phyloP scores from a whole-genome alignment of 305 asterid species.

The Solanum hybrid region DNA sequence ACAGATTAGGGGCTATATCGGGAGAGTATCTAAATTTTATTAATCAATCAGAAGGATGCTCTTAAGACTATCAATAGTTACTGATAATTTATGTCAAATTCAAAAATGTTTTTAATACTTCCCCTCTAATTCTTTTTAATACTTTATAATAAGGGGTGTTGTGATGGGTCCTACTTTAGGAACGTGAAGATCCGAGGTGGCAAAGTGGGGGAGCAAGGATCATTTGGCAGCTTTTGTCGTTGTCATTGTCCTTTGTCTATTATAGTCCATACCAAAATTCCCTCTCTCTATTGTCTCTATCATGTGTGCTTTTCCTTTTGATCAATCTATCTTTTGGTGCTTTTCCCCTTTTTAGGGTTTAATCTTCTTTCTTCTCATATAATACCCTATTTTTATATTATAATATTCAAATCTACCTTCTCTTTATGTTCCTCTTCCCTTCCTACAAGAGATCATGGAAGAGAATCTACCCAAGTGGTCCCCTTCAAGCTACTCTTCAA shows the following conservation, averaged over 20 bases:
- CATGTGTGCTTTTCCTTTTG: conserved; percentile 12
- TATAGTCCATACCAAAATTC: conserved; percentile 4
- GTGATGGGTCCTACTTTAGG: conserved; percentile 8
- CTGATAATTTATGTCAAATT: too few relatives aligned
- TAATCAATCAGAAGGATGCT: not conserved
- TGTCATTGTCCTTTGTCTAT: not conserved
- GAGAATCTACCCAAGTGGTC: not conserved
- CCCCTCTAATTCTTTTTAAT: too few relatives aligned
- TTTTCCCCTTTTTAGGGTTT: conserved; percentile 5
- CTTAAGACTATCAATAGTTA: not conserved
- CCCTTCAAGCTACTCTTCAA: not conserved
- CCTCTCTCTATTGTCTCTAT: not conserved
- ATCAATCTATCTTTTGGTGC: conserved; percentile 17
- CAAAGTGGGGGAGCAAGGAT: conserved; percentile 7
- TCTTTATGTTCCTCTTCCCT: not conserved
- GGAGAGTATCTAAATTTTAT: too few relatives aligned
- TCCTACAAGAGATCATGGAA: not conserved
- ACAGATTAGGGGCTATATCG: too few relatives aligned
- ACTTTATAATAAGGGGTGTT: not conserved
- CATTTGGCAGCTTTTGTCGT: conserved; percentile 2
- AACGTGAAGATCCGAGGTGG: conserved; percentile 6
- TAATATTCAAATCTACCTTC: not conserved
- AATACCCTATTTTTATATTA: not conserved
- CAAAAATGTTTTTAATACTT: not conserved
- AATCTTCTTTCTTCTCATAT: not conserved